Evolutionary conservation across 148 eudicot species (phyloP), one percentile per base, ranked within the genome.

Genomic region (Rhododendron williamsianum): DNA sequence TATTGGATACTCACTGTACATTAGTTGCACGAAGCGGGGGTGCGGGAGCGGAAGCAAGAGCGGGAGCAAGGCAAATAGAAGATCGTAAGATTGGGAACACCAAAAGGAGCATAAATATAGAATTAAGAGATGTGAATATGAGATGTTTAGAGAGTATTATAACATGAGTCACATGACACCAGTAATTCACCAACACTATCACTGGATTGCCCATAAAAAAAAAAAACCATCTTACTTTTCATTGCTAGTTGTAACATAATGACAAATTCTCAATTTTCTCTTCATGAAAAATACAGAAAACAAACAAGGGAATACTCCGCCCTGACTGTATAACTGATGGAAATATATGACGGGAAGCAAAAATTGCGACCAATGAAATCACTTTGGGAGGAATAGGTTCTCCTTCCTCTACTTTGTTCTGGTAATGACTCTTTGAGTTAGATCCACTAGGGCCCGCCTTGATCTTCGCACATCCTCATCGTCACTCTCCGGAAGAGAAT

Each of bases 361-460:
- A 54, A n/a, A 36, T 19, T 12, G 27, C 4, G 18, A 38, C 19
- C 10, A 19, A 15, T 2, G n/a, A n/a, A 77, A 56, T 21, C 36
- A 54, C 3, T 35, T 2, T 15, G 81, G 52, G 18, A 84, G 5
- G 30, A 30, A 30, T 30, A 30, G 30, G 30, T 30, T 30, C 30
- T 30, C 30, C 30, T 30, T 30, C 30, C 30, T 30, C 89, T 90
- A 94, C 87, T 97, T 97, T 9, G 92, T 92, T 92, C 98, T 94
- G 21, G 92, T 91, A 80, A 94, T 91, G 81, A 97, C 98, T 85
- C 88, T 90, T 16, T 95, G 93, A 6, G 98, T 94, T 54, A 96
- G 89, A 85, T 93, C 97, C 81, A 95, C 77, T 8, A 96, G 95
- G 36, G 99, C 99, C 23, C 96, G 93, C 85, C 98, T 93, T 85